A percentile compares a stretch with the other conserved stretches of the same genome.
phyloP scores from a whole-genome alignment of 345 rosid species.

The Garcia nutans region DNA sequence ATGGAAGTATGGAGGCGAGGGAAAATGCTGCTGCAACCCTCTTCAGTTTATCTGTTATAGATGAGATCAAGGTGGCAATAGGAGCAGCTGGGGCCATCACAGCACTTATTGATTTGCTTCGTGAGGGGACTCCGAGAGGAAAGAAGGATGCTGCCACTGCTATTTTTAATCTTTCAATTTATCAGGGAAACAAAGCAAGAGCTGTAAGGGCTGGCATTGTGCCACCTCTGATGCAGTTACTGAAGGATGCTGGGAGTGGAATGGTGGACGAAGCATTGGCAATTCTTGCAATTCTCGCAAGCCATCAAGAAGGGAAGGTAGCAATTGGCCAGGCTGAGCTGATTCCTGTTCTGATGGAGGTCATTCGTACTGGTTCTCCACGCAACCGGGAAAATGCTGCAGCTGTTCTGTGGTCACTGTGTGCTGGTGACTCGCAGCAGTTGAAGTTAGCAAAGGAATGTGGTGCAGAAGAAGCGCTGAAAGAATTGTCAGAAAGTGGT shows the following conservation, averaged over 20 bases:
- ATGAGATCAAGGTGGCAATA: conserved; percentile 91
- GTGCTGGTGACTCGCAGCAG: conserved; percentile 63
- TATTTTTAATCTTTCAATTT: conserved; percentile 83
- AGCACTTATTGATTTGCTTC: conserved; percentile 75
- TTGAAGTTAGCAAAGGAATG: conserved; percentile 59
- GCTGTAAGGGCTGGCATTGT: conserved; percentile 93
- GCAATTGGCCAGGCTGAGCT: conserved; percentile 78
- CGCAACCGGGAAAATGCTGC: conserved; percentile 91
- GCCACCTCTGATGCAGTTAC: conserved; percentile 60
- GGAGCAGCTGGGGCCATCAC: conserved; percentile 98
- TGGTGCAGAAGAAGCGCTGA: conserved; percentile 72
- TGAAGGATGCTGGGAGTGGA: conserved; percentile 91
- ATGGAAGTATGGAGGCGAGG: conserved; percentile 96
- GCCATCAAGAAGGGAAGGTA: conserved; percentile 80
- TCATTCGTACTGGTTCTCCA: conserved; percentile 81
- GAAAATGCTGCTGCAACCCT: conserved; percentile 98
- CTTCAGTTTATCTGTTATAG: conserved; percentile 92
- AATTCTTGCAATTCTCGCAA: conserved; percentile 82
- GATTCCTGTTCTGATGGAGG: conserved; percentile 69
- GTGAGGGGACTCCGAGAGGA: conserved; percentile 91
- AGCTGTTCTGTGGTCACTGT: conserved; percentile 80
- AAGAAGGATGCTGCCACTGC: conserved; percentile 99
- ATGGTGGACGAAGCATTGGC: conserved; percentile 97
- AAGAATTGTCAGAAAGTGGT: conserved; percentile 77
- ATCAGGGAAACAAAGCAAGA: conserved; percentile 96